Evolutionary conservation across 805 yeast genomes (phyloP), one percentile per base, ranked within the genome.

Genomic region (Suhomyces prunicola): DNA sequence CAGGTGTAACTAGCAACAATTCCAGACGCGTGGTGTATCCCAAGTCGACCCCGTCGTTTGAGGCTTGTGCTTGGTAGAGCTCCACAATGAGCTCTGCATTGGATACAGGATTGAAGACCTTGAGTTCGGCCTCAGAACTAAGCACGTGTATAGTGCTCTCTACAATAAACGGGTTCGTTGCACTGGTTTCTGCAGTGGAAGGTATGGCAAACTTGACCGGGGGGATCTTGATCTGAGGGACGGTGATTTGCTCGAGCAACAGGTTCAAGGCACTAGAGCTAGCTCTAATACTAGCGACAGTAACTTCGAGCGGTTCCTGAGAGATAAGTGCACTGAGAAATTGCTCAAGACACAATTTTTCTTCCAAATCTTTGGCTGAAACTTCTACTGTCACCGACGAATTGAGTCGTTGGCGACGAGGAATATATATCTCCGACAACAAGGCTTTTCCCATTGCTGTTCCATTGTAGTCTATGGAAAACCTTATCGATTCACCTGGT

Each of bases 121-220:
- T 76, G 52, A 84, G 60, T 57, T 83, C 86, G 5, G 82, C 72
- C 46, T 82, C 83, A 0, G 85, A 79, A 0, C 79, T 68, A 67
- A 83, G 67, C 3, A 84, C 57, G 63, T 84, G 87, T 67, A 84
- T 77, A 0, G 80, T 80, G 5, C 82, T 73, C 13, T 74, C 77
- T 1, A 79, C 50, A 6, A 84, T 65, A 52, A 83, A 83, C 1
- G 80, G 78, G n/a, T 44, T 35, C 2, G 7, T 22, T 8, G 13
- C 46, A 1, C 15, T 23, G 15, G 10, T 15, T 6, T 22, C 46
- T 42, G 12, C 31, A 13, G n/a, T 42, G 1, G 24, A 7, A 8
- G 17, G 31, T 12, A 22, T 13, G 5, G 49, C 53, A 29, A 77
- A 52, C 12, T 64, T 66, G 3, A 77, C 9, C 58, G 54, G 8